Base-by-base conservation (phyloP, 78 protist species). In the Protostelium mycophagum region DNA sequence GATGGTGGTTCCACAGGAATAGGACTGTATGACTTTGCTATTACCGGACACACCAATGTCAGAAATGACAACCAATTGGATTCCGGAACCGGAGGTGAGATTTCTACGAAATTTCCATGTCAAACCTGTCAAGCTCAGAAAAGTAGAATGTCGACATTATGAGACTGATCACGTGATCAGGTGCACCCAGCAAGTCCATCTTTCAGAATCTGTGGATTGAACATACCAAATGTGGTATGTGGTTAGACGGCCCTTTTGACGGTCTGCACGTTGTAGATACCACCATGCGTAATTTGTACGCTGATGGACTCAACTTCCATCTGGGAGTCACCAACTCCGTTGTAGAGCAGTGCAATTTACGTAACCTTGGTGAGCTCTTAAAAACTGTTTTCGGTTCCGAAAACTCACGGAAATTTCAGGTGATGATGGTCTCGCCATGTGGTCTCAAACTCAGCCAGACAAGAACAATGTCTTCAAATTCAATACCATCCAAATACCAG, bases 281-380 rank as follows among this genome's bases (percentile, higher is more conserved):
- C 31, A 51, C 73, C 73, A 51, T 51, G 73, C 5, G 73, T 25
- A 51, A 51, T 16, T 51, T 51, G 73, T 51, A 51, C 73, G 73
- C 73, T 16, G 73, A 51, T 16, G 73, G 73, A 25, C 31, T 51
- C 73, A 51, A 51, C 73, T 51, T 51, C 73, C 73, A 51, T 16
- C 73, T 51, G 73, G 73, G 73, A 51, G 73, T 51, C 73, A 51
- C 73, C 73, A 51, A 51, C 73, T 51, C 73, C 73, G 73, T 51
- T 16, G 73, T 51, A 16, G 73, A 51, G 73, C 73, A 51, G 73
- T 25, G 73, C 73, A 51, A 51, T 16, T 16, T 51, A 5, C 73
- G 73, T 51, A 51, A 51, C 73, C 16, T 51, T 5, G 73, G n/a
- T n/a, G n/a, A n/a, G n/a, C n/a, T n/a, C n/a, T n/a, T n/a, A n/a